Evolutionary conservation across 2,329 filamentous ascomycete species (phyloP), one percentile per base, ranked within the genome.

Genomic region (Ceratocystiopsis sp.): DNA sequence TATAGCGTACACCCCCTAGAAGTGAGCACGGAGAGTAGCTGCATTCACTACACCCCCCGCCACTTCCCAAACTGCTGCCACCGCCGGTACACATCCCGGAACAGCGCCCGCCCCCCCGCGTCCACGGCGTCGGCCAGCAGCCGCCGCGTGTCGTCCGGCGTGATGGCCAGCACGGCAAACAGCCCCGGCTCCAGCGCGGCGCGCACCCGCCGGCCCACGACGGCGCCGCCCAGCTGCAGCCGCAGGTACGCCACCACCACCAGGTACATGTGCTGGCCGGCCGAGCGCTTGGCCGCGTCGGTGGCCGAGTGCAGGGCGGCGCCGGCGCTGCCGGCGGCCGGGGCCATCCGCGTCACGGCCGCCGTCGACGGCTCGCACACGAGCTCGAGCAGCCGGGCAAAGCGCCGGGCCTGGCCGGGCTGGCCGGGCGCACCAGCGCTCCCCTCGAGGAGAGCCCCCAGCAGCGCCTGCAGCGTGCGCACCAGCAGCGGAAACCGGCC

Each of bases 1-100:
- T n/a, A n/a, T n/a, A n/a, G n/a, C n/a, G n/a, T n/a, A n/a, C n/a
- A n/a, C n/a, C n/a, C n/a, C n/a, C n/a, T n/a, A n/a, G n/a, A n/a
- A n/a, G n/a, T n/a, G n/a, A n/a, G n/a, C n/a, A n/a, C n/a, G n/a
- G n/a, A n/a, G n/a, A n/a, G n/a, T n/a, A n/a, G 29, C 29, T 32
- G 7, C 7, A 32, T 32, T 0, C 14, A 15, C 57, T 63, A 75
- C 19, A 75, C 65, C 33, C 72, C 73, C 42, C 60, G 73, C 73
- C 75, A 78, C 61, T 75, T 77, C 37, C 74, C 74, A 61, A 77
- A 78, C 57, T 67, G 73, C 54, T 64, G 64, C 54, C 75, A 80
- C 55, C 68, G 62, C 52, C 66, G 71, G 48, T 69, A 77, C 62
- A 78, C 61, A 46, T 70, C 67, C 49, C 64, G 64, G 55, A 78